These are phyloP conservation scores for Cylindrotheca fusiformis DNA, from an alignment of 108 stramenopile species.

Conservation along the genomic window DNA sequence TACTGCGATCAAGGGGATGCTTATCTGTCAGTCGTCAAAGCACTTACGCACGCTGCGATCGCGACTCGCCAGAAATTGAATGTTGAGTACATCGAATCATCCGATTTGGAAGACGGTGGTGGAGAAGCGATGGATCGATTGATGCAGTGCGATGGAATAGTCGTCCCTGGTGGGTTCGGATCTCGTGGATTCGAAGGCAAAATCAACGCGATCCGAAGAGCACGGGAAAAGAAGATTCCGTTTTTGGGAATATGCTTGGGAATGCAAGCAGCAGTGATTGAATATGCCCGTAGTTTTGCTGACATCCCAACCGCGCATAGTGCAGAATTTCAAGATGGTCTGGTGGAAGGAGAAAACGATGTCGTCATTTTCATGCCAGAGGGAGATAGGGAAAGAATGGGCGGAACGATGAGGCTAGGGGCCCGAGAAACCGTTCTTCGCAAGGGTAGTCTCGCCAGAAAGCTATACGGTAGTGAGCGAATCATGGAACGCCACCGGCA, in stretches of 20 bases:
- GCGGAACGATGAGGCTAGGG: slow-evolving; percentile 99
- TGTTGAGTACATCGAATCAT: slow-evolving; percentile 92
- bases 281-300: slow-evolving; percentile 88
- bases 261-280: slow-evolving; percentile 96
- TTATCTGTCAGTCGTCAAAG: slow-evolving; percentile 93
- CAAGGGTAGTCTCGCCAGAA: slow-evolving; percentile 40
- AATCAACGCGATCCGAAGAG: slow-evolving; percentile 83
- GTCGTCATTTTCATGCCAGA: slow-evolving; percentile 99
- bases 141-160: slow-evolving; percentile 64
- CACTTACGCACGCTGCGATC: slow-evolving; percentile 94
- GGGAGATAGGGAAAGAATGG: slow-evolving; percentile 90
- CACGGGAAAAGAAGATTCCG: slow-evolving; percentile 75
- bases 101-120: slow-evolving; percentile 69
- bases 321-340: slow-evolving; percentile 87
- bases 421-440: slow-evolving; percentile 83
- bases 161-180: slow-evolving; percentile 98
- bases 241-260: slow-evolving; percentile 96
- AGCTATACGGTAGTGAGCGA: slow-evolving; percentile 31
- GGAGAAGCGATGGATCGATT: slow-evolving; percentile 66
- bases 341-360: slow-evolving; percentile 25
- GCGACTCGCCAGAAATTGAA: slow-evolving; percentile 72
- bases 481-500: slow-evolving; percentile 95
- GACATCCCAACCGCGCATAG: slow-evolving; percentile 81
- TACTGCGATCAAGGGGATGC: slow-evolving; percentile 93
- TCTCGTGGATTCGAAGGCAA: slow-evolving; percentile 86